Percentiles rank a stretch among this genome's conserved stretches.
These are phyloP conservation scores for Cutaneotrichosporon sp. DNA, from an alignment of 1,284 basidiomycete genomes.

Conservation along the genomic window DNA sequence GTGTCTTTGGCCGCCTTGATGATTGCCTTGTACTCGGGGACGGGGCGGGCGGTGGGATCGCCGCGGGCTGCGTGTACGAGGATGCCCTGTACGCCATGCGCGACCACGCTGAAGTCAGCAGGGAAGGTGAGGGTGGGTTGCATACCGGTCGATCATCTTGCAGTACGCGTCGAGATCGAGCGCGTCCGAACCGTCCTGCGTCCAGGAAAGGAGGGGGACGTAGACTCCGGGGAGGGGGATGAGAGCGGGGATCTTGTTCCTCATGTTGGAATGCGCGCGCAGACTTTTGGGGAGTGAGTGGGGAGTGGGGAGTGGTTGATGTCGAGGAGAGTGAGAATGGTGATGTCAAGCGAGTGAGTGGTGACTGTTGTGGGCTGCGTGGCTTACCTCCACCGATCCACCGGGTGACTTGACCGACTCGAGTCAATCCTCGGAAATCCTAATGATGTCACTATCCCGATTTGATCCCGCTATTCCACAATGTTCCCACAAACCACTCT, in stretches of 20 bases:
- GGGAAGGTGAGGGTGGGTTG: not conserved
- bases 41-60: not conserved
- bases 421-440: not conserved
- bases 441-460: not conserved
- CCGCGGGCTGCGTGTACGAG: not conserved
- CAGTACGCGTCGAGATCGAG: not conserved
- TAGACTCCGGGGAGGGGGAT: not conserved
- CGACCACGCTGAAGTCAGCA: not conserved
- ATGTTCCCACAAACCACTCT: not conserved
- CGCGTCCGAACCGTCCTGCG: not conserved
- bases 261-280: not conserved
- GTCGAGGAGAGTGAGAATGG: not conserved
- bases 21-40: not conserved
- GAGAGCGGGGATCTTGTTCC: not conserved
- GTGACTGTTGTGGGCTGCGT: no score
- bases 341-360: not conserved
- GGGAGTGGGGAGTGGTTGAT: not conserved
- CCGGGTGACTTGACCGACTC: not conserved
- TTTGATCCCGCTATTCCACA: not conserved
- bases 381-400: not conserved
- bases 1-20: slow-evolving; percentile 5
- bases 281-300: not conserved
- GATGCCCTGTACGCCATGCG: not conserved
- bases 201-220: not conserved
- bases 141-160: not conserved